Percentiles rank a stretch among this genome's conserved stretches.
Evolutionary conservation across 306 rosid genomes (phyloP).

Genomic region (Cyamopsis tetragonoloba): DNA sequence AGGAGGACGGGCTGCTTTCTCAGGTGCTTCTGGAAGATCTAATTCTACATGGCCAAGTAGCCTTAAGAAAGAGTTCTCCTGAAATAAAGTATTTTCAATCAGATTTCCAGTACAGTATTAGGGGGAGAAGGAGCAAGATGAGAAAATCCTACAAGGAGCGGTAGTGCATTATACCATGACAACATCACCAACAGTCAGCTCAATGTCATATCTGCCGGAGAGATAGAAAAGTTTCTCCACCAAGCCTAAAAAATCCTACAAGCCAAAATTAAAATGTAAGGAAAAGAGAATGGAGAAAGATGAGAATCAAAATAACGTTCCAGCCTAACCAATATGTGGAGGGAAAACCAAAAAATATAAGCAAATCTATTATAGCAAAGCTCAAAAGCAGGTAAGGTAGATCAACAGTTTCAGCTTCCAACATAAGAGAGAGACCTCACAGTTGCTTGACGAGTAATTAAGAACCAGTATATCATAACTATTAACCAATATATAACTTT

Average conservation of each 20-base stretch:
- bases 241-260: conserved; percentile 43
- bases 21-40: conserved; percentile 98
- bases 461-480: background rate
- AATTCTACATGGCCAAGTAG: conserved; percentile 70
- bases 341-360: background rate
- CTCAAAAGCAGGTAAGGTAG: background rate
- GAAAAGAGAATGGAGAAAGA: conserved; percentile 18
- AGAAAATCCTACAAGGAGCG: background rate
- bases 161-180: conserved; percentile 68
- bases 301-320: background rate
- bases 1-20: conserved; percentile 86
- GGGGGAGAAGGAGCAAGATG: background rate
- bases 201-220: conserved; percentile 83
- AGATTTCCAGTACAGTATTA: conserved; percentile 10
- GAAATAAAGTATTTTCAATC: conserved; percentile 31
- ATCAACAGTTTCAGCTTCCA: background rate
- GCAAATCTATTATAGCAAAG: background rate
- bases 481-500: background rate
- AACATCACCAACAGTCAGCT: conserved; percentile 87
- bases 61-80: conserved; percentile 91
- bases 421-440: background rate
- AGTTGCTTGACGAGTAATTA: background rate
- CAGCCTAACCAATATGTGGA: background rate
- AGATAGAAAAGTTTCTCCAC: conserved; percentile 92
- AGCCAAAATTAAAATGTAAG: conserved; percentile 32